These are phyloP conservation scores for Actinomortierella ambigua DNA, from an alignment of 371 early-diverging fungal genomes.

Conservation along the genomic window DNA sequence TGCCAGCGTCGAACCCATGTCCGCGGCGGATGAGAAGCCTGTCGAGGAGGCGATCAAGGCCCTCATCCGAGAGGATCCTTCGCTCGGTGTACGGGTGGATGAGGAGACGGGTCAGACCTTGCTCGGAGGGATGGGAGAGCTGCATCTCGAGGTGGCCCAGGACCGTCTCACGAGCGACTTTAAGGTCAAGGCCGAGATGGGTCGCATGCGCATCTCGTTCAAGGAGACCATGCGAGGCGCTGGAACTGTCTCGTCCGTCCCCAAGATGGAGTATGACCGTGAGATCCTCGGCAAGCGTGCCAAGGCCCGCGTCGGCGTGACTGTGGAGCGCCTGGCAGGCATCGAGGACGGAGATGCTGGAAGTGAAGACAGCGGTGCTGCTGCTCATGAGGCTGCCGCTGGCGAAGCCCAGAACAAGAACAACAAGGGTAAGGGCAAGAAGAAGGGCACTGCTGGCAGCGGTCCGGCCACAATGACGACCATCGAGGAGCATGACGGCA, in stretches of 20 bases:
- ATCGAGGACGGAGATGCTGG: constrained; percentile 20
- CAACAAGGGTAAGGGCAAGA: constrained; percentile 2
- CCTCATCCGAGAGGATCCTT: constrained; percentile 90
- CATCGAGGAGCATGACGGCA: constrained; percentile 38
- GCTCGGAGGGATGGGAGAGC: constrained; percentile 96
- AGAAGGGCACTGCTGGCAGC: not conserved
- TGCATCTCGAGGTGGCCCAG: constrained; percentile 91
- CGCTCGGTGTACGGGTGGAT: constrained; percentile 74
- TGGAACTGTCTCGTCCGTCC: constrained; percentile 28
- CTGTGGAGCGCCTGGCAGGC: constrained; percentile 54
- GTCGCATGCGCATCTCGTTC: constrained; percentile 87
- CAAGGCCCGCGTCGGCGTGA: constrained; percentile 64
- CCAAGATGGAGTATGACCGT: constrained; percentile 59
- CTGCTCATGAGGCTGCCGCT: not conserved
- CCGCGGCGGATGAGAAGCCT: constrained; percentile 76
- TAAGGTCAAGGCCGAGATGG: constrained; percentile 81
- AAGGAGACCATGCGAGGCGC: constrained; percentile 72
- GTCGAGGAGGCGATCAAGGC: constrained; percentile 78
- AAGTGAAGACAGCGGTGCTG: constrained; percentile 12
- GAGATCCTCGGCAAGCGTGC: constrained; percentile 77
- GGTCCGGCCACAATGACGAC: not conserved
- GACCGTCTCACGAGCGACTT: constrained; percentile 82
- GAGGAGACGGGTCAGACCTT: constrained; percentile 90
- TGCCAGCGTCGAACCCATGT: constrained; percentile 80
- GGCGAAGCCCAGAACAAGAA: not conserved